Evolutionary conservation across 2,329 filamentous ascomycete genomes (phyloP).

Genomic region (Coniosporium tulheliwenetii): DNA sequence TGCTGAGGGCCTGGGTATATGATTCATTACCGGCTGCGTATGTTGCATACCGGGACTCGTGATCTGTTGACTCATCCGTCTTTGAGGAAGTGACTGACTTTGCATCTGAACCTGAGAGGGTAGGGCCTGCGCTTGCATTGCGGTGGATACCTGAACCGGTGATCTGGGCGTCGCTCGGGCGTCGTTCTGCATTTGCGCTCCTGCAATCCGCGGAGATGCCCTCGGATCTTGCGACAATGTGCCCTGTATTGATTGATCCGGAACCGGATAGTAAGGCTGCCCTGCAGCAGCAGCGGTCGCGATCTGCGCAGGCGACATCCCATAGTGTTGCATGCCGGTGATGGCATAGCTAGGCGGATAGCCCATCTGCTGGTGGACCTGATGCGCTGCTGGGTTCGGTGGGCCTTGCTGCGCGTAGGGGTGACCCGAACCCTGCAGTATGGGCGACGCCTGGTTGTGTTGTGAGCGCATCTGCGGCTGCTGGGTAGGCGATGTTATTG

Average conservation of each 20-base stretch:
- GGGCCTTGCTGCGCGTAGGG: conserved; percentile 46
- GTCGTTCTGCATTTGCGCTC: conserved; percentile 51
- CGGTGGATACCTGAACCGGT: conserved; percentile 54
- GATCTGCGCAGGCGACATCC: conserved; percentile 75
- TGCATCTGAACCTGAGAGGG: conserved; percentile 22
- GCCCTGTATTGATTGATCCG: conserved; percentile 52
- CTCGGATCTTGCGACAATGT: conserved; percentile 38
- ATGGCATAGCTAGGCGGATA: conserved; percentile 68
- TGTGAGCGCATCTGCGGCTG: conserved; percentile 49
- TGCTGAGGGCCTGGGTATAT: conserved; percentile 32
- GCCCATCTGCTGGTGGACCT: conserved; percentile 54
- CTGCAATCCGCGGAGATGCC: conserved; percentile 64
- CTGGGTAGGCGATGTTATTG: conserved; percentile 55
- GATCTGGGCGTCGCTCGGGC: conserved; percentile 53
- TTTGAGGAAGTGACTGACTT: conserved; percentile 17
- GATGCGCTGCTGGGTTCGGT: conserved; percentile 41
- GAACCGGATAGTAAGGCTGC: conserved; percentile 56
- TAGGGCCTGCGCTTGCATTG: conserved; percentile 11
- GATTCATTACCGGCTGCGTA: conserved; percentile 62
- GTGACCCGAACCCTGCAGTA: conserved; percentile 56
- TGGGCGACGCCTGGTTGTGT: conserved; percentile 58
- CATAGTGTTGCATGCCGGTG: conserved; percentile 64
- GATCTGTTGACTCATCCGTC: conserved; percentile 25
- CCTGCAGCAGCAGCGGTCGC: conserved; percentile 85
- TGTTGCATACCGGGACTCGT: conserved; percentile 41